These are phyloP conservation scores for Helotiales sp. DNA, from an alignment of 2,329 filamentous ascomycete species.

Conservation along the genomic window DNA sequence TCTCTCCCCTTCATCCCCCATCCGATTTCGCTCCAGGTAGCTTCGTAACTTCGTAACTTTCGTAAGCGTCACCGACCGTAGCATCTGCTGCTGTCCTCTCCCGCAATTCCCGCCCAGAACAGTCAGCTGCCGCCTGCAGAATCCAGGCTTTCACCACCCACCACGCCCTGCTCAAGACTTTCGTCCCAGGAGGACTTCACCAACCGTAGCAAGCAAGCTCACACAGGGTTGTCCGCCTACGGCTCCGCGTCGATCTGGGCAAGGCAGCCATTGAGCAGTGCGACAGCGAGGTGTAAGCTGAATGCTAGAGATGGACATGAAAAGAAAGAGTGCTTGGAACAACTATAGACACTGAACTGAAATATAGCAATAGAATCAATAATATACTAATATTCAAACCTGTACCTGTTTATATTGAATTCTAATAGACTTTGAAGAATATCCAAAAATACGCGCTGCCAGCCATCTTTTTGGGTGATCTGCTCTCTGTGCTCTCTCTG, in stretches of 20 bases:
- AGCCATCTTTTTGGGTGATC: constrained; percentile 4
- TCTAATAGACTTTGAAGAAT: background rate
- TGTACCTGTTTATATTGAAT: background rate
- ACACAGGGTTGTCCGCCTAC: background rate
- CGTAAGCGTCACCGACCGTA: constrained; percentile 3
- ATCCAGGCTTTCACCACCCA: background rate
- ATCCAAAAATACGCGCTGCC: background rate
- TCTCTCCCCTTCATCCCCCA: background rate
- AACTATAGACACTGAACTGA: background rate
- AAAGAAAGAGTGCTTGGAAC: too few relatives aligned
- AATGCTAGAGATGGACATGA: background rate
- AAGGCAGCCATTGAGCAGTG: background rate
- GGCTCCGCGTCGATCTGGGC: background rate
- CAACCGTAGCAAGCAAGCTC: constrained; percentile 13
- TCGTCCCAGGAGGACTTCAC: constrained; percentile 1
- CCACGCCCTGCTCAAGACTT: background rate
- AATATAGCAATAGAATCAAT: background rate
- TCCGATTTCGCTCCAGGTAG: constrained; percentile 4
- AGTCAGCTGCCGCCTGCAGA: constrained; percentile 1
- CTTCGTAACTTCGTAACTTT: too few relatives aligned
- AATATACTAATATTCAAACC: too few relatives aligned
- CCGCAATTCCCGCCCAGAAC: constrained; percentile 2
- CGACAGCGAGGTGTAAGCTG: background rate
- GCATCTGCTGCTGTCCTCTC: background rate
- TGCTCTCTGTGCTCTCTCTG: too few relatives aligned